A percentile compares a stretch with the other conserved stretches of the same genome.
These are phyloP conservation scores for Paraphoma sp. DNA, from an alignment of 2,329 filamentous ascomycete species.

Conservation along the genomic window DNA sequence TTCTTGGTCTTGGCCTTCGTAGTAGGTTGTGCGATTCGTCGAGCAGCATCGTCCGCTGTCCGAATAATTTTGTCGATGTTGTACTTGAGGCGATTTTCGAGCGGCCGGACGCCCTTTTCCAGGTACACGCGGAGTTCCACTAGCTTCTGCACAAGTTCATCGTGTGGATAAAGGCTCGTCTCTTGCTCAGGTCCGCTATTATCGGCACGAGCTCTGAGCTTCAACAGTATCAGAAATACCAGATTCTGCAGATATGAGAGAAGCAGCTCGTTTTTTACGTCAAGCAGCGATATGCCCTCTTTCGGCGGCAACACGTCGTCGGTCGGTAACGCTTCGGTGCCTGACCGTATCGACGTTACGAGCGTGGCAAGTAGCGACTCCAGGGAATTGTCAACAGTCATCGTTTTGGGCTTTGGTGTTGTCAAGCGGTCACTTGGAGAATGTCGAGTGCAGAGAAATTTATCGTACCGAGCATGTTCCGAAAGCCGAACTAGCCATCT, in stretches of 20 bases:
- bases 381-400: constrained; percentile 50
- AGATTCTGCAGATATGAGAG: constrained; percentile 95
- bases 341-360: constrained; percentile 69
- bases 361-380: constrained; percentile 51
- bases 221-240: constrained; percentile 83
- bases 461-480: not conserved
- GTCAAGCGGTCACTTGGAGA: not conserved
- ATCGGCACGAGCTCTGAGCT: constrained; percentile 61
- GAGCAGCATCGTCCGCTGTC: constrained; percentile 74
- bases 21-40: constrained; percentile 35
- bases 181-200: constrained; percentile 40
- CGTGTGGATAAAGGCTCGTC: constrained; percentile 57
- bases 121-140: constrained; percentile 90
- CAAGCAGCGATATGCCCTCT: constrained; percentile 91
- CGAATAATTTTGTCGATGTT: constrained; percentile 95
- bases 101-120: constrained; percentile 87
- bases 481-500: not conserved
- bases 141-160: constrained; percentile 82
- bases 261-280: constrained; percentile 96
- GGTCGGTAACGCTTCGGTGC: constrained; percentile 59
- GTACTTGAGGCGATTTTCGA: constrained; percentile 91
- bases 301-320: constrained; percentile 72
- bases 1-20: constrained; percentile 30
- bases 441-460: constrained; percentile 3
- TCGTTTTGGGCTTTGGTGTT: constrained; percentile 17